These are phyloP conservation scores for Aethionema arabicum DNA, from an alignment of 345 rosid genomes.

Conservation along the genomic window DNA sequence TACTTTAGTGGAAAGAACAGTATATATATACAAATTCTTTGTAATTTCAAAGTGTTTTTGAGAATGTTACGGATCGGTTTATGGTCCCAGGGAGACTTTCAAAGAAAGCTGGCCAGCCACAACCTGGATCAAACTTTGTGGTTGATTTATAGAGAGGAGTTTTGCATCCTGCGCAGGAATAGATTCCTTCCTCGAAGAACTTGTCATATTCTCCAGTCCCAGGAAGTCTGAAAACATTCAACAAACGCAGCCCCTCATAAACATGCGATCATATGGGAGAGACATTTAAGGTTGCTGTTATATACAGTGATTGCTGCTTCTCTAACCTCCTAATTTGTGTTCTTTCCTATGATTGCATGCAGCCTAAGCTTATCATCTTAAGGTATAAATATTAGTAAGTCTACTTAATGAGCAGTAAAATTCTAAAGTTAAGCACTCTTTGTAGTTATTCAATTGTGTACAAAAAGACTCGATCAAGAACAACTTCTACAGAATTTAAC, in stretches of 20 bases:
- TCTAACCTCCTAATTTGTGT: too few relatives aligned
- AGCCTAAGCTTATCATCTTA: too few relatives aligned
- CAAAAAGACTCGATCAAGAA: too few relatives aligned
- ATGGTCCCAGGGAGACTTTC: slow-evolving; percentile 89
- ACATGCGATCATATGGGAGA: too few relatives aligned
- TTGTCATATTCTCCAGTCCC: slow-evolving; percentile 77
- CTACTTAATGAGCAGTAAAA: too few relatives aligned
- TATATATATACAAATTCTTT: not conserved
- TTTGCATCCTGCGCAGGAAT: slow-evolving; percentile 71
- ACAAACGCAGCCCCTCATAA: not conserved
- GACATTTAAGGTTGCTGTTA: too few relatives aligned
- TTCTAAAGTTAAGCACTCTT: too few relatives aligned
- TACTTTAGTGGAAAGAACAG: not conserved
- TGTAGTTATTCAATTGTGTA: too few relatives aligned
- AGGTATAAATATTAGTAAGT: too few relatives aligned
- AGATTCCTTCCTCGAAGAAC: slow-evolving; percentile 60
- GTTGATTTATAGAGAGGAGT: slow-evolving; percentile 76
- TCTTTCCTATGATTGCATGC: too few relatives aligned
- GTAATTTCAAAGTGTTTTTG: not conserved
- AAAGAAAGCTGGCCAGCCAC: slow-evolving; percentile 94
- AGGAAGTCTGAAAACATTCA: slow-evolving; percentile 44
- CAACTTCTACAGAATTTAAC: too few relatives aligned
- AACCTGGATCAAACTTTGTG: slow-evolving; percentile 73
- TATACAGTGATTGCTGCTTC: too few relatives aligned
- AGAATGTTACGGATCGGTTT: slow-evolving; percentile 43